Conservation (phyloP, 2,329 filamentous ascomycete species). For the Botrytis hyacinthi region DNA sequence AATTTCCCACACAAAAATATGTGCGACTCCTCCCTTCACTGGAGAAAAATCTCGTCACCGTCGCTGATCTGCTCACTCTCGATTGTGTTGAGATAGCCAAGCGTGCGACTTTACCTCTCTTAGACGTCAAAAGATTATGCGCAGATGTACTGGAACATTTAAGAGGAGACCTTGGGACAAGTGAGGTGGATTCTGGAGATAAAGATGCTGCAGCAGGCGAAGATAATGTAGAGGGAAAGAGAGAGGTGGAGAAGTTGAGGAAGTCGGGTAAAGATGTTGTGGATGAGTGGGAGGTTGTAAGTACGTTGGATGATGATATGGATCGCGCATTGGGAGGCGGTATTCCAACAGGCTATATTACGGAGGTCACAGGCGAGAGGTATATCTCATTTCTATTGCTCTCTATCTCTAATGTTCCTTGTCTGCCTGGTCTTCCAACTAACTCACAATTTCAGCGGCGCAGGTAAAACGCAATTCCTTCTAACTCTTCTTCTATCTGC, state of each 20-base stretch:
- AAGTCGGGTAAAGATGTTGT: constrained; percentile 42
- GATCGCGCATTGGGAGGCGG: constrained; percentile 75
- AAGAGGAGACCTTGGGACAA: constrained; percentile 52
- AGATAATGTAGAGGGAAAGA: background rate
- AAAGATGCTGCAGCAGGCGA: background rate
- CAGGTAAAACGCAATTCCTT: constrained; percentile 92
- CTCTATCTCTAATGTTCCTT: background rate
- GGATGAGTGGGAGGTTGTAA: constrained; percentile 60
- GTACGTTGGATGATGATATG: constrained; percentile 72
- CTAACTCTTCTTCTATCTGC: constrained; percentile 79
- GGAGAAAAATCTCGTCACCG: constrained; percentile 74
- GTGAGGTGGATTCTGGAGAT: constrained; percentile 16
- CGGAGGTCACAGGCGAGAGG: constrained; percentile 91
- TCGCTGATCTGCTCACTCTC: constrained; percentile 80
- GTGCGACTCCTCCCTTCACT: constrained; percentile 74
- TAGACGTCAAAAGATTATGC: constrained; percentile 74
- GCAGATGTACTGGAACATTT: constrained; percentile 65
- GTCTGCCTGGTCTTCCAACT: background rate
- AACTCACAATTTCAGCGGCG: constrained; percentile 55
- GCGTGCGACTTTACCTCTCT: constrained; percentile 75
- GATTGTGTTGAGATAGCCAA: constrained; percentile 81
- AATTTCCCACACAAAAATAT: constrained; percentile 70
- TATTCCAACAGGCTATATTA: constrained; percentile 75
- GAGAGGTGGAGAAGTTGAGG: constrained; percentile 27
- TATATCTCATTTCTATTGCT: constrained; percentile 35